Conservation (phyloP, 139 green algal genomes). For the Picochlorum sp. region DNA sequence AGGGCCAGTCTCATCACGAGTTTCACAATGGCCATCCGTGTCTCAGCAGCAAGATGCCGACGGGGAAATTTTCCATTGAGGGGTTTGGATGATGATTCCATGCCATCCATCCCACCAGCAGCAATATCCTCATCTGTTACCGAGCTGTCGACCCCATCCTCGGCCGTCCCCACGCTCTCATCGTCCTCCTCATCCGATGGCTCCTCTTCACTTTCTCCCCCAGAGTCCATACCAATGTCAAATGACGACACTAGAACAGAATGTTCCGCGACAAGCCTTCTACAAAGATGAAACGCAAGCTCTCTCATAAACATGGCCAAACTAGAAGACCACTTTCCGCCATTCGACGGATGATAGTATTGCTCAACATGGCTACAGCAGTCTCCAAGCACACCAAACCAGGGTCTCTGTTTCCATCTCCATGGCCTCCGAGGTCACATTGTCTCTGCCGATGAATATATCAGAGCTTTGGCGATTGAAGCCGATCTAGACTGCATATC, state of each 20-base stretch:
- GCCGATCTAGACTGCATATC: conserved; percentile 18
- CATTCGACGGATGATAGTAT: conserved; percentile 83
- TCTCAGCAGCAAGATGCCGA: not conserved
- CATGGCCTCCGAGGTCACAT: not conserved
- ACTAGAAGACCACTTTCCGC: conserved; percentile 49
- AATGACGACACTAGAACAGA: not conserved
- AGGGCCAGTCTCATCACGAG: conserved; percentile 52
- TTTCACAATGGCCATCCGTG: conserved; percentile 21
- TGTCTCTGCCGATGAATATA: conserved; percentile 25
- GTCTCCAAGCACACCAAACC: conserved; percentile 31
- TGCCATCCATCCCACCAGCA: not conserved
- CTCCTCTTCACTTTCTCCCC: conserved; percentile 6
- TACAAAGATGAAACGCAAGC: conserved; percentile 40
- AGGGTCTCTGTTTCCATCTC: conserved; percentile 2
- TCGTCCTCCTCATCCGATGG: conserved; percentile 10
- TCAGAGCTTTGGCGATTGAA: conserved; percentile 15
- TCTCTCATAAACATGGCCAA: conserved; percentile 40
- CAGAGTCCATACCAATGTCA: not conserved
- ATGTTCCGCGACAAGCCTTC: conserved; percentile 36
- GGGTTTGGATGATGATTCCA: not conserved
- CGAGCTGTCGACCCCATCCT: conserved; percentile 12
- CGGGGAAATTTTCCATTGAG: not conserved
- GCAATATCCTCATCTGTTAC: conserved; percentile 2
- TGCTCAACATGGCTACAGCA: conserved; percentile 57
- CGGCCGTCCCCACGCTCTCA: conserved; percentile 6